A percentile compares a stretch with the other conserved stretches of the same genome.
Evolutionary conservation across 2,329 filamentous ascomycete genomes (phyloP).

Genomic region (Alternaria consortialis): DNA sequence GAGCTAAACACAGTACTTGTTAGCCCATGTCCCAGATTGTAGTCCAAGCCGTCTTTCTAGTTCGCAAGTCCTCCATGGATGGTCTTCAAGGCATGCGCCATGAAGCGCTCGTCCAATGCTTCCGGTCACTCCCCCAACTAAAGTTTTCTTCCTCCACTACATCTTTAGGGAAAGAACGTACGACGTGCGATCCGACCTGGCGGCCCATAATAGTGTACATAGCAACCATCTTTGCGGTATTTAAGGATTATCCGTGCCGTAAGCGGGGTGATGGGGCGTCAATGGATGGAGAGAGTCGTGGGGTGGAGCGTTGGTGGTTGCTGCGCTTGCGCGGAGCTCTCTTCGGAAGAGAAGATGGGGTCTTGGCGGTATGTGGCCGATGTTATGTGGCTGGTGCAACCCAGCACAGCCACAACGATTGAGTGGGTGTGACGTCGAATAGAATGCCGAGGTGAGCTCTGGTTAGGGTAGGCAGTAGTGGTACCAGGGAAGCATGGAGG

Average conservation of each 20-base stretch:
- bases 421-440: conserved; percentile 16
- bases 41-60: not conserved
- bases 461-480: conserved; percentile 8
- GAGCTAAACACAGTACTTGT: conserved; percentile 57
- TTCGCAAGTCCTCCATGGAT: not conserved
- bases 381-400: not conserved
- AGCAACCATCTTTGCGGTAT: conserved; percentile 58
- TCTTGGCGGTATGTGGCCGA: conserved; percentile 21
- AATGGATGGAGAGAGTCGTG: conserved; percentile 41
- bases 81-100: not conserved
- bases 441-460: conserved; percentile 1
- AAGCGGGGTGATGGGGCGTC: conserved; percentile 32
- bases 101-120: not conserved
- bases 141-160: conserved; percentile 26
- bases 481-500: conserved; percentile 1
- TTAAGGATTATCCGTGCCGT: conserved; percentile 24
- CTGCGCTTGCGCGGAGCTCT: conserved; percentile 32
- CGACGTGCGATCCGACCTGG: conserved; percentile 64
- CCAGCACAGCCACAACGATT: not conserved
- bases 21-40: conserved; percentile 1
- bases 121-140: not conserved
- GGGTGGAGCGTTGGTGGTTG: conserved; percentile 17
- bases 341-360: conserved; percentile 27
- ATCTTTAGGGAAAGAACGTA: conserved; percentile 47
- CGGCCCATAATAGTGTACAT: conserved; percentile 62